These are phyloP conservation scores for Mycena chlorophos DNA, from an alignment of 768 basidiomycete genomes.

Conservation along the genomic window DNA sequence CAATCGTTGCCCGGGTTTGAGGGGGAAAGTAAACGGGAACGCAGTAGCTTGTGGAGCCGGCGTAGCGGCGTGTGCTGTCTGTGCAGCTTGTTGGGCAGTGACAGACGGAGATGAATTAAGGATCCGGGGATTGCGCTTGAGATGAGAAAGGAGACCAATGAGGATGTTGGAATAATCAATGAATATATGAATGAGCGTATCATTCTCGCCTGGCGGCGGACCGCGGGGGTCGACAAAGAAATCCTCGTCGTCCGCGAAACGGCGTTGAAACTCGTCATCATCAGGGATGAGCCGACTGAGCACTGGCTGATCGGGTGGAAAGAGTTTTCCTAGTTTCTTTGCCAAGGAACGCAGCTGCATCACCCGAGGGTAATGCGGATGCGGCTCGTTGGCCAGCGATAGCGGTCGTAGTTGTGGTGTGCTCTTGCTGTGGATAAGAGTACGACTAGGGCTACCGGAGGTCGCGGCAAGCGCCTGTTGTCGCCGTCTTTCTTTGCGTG, in stretches of 20 bases:
- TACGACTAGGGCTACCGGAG: conserved; percentile 9
- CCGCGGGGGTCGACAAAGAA: conserved; percentile 30
- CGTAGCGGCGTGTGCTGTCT: not conserved
- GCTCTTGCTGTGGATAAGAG: conserved; percentile 21
- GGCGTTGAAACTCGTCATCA: conserved; percentile 16
- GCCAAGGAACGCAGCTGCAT: conserved; percentile 23
- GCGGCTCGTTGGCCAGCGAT: conserved; percentile 12
- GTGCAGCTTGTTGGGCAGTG: not conserved
- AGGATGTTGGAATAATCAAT: conserved; percentile 79
- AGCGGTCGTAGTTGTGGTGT: conserved; percentile 24
- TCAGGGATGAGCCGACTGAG: conserved; percentile 18
- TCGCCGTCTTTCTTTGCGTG: conserved; percentile 18
- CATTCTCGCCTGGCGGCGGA: conserved; percentile 19
- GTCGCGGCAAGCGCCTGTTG: conserved; percentile 17
- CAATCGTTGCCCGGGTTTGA: conserved; percentile 35
- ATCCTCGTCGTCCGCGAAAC: conserved; percentile 16
- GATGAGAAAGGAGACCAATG: conserved; percentile 73
- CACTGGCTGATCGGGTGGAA: conserved; percentile 22
- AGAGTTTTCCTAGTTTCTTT: conserved; percentile 24
- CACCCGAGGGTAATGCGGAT: conserved; percentile 23
- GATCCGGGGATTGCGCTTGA: conserved; percentile 55
- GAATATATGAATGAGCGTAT: conserved; percentile 40
- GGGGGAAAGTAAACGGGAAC: conserved; percentile 26
- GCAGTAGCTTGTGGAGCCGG: conserved; percentile 15
- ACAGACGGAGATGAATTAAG: conserved; percentile 13